phyloP scores from a whole-genome alignment of 176 grass and related monocot genomes.

The Eragrostis curvula region DNA sequence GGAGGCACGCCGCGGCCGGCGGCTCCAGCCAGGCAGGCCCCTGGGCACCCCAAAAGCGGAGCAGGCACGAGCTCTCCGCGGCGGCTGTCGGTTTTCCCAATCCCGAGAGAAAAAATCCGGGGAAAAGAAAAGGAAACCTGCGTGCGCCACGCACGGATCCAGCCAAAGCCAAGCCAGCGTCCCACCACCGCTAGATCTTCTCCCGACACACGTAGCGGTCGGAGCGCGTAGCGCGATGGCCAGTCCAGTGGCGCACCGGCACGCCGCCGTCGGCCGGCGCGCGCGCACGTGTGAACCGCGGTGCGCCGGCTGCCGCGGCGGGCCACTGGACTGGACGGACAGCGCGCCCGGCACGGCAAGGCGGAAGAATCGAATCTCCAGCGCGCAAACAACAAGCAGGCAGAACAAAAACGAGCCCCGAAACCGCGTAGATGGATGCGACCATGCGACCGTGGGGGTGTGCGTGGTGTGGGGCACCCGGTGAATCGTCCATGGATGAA shows the following conservation, averaged over 20 bases:
- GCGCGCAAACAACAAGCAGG: not conserved
- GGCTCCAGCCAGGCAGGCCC: not conserved
- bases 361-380: not conserved
- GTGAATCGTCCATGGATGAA: not conserved
- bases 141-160: conserved; percentile 8
- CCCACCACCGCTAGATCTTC: not conserved
- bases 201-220: not conserved
- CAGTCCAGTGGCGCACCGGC: not conserved
- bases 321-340: not conserved
- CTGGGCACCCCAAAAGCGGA: not conserved
- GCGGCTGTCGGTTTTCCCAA: not conserved
- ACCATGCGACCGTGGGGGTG: not conserved
- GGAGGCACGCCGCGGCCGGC: not conserved
- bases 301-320: not conserved
- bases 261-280: not conserved
- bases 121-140: not conserved
- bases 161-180: not conserved
- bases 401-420: not conserved
- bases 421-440: conserved; percentile 33
- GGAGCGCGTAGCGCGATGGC: not conserved
- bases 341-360: not conserved
- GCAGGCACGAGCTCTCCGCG: not conserved
- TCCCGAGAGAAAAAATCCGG: too few relatives aligned
- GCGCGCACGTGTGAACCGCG: not conserved
- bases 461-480: not conserved